Evolutionary conservation across 305 asterid genomes (phyloP).

Genomic region (Fraxinus floribunda): DNA sequence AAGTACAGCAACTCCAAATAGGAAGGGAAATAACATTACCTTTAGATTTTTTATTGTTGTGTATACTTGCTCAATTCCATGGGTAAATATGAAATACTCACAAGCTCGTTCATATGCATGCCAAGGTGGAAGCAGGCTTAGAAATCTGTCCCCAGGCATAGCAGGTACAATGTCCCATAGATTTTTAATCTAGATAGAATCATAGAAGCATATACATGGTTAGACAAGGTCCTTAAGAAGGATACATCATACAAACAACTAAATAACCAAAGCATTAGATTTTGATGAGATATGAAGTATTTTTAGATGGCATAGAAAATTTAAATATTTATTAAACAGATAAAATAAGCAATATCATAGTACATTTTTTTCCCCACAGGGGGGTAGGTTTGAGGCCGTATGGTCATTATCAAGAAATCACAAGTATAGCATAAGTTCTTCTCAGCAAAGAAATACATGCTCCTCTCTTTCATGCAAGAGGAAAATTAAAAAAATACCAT

Average conservation of each 20-base stretch:
- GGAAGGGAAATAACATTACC: conserved; percentile 46
- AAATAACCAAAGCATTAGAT: background rate
- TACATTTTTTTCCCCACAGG: background rate
- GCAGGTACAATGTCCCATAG: conserved; percentile 89
- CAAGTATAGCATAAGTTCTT: background rate
- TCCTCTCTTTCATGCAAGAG: background rate
- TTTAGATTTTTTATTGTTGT: conserved; percentile 69
- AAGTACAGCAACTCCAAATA: background rate
- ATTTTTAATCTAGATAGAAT: conserved; percentile 50
- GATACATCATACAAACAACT: conserved; percentile 3
- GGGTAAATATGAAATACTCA: conserved; percentile 78
- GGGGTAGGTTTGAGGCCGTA: background rate
- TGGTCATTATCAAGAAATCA: background rate
- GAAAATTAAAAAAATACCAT: background rate
- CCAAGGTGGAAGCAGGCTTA: conserved; percentile 99
- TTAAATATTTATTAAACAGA: background rate
- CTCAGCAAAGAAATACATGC: background rate
- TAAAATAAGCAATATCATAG: background rate
- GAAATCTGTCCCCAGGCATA: conserved; percentile 80
- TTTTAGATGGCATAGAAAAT: background rate
- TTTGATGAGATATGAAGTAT: background rate
- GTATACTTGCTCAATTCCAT: conserved; percentile 79
- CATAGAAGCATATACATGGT: conserved; percentile 27
- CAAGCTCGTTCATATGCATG: conserved; percentile 95
- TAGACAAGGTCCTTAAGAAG: conserved; percentile 9